These are phyloP conservation scores for Erythrophleum fordii DNA, from an alignment of 306 rosid genomes.

Conservation along the genomic window DNA sequence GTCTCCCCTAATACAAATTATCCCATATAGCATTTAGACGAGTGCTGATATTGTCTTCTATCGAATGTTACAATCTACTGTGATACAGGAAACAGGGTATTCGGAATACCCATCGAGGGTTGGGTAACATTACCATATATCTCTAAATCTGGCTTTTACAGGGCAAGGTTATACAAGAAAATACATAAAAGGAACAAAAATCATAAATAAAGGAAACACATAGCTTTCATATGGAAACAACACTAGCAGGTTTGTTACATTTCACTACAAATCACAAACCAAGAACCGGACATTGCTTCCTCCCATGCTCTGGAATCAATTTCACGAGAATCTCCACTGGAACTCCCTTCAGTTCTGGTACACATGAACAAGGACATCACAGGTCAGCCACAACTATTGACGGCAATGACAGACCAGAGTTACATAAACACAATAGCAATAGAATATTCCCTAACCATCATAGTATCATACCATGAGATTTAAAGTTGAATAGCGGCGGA, in stretches of 20 bases:
- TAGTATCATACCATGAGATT: conserved; percentile 78
- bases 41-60: conserved; percentile 46
- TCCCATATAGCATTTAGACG: conserved; percentile 39
- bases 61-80: conserved; percentile 45
- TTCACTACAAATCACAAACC: conserved; percentile 61
- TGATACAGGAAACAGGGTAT: conserved; percentile 41
- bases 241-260: conserved; percentile 40
- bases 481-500: conserved; percentile 87
- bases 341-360: conserved; percentile 81
- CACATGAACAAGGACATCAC: conserved; percentile 26
- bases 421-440: not conserved
- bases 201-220: conserved; percentile 40
- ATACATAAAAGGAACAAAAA: conserved; percentile 42
- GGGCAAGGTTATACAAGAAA: conserved; percentile 42
- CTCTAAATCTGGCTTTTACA: conserved; percentile 64
- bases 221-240: conserved; percentile 34
- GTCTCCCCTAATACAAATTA: conserved; percentile 31
- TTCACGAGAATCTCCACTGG: conserved; percentile 67
- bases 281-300: conserved; percentile 79
- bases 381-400: conserved; percentile 11
- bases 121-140: conserved; percentile 49
- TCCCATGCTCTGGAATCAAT: conserved; percentile 82
- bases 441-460: conserved; percentile 9
- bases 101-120: conserved; percentile 45
- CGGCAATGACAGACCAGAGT: conserved; percentile 4